phyloP scores from a whole-genome alignment of 2,329 filamentous ascomycete species.

The Sordariomycetes sp. region DNA sequence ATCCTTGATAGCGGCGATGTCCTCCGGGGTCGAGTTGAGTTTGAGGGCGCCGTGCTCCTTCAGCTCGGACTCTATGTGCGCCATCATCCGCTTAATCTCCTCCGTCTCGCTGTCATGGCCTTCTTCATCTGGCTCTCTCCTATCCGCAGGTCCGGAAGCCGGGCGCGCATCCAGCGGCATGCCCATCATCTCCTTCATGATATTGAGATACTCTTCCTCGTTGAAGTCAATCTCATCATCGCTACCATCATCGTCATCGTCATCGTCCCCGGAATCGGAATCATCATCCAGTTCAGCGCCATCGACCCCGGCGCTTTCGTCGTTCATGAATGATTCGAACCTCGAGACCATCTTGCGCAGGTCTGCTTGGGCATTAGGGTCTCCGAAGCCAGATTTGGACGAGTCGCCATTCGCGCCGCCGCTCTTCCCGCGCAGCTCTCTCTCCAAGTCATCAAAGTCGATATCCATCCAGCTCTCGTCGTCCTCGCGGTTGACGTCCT shows the following conservation, averaged over 20 bases:
- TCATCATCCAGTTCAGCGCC: constrained; percentile 62
- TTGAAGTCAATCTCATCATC: constrained; percentile 64
- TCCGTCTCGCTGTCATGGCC: constrained; percentile 36
- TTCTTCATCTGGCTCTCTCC: constrained; percentile 12
- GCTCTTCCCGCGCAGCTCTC: constrained; percentile 49
- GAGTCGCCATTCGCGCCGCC: constrained; percentile 20
- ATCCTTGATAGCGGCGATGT: constrained; percentile 12
- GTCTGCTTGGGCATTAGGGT: constrained; percentile 56
- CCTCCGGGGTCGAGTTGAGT: constrained; percentile 26
- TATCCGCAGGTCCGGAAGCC: not conserved
- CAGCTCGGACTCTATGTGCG: constrained; percentile 61
- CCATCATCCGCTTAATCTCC: constrained; percentile 51
- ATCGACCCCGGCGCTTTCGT: constrained; percentile 68
- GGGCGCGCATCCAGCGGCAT: constrained; percentile 22
- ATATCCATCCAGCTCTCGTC: constrained; percentile 89
- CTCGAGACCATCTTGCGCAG: constrained; percentile 82
- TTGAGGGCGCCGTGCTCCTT: constrained; percentile 54
- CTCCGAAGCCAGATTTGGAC: constrained; percentile 39
- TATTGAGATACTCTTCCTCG: constrained; percentile 68
- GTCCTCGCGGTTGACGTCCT: constrained; percentile 48
- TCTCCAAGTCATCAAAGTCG: constrained; percentile 77
- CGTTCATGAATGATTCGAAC: constrained; percentile 86
- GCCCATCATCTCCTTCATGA: constrained; percentile 92
- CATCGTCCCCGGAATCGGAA: constrained; percentile 36
- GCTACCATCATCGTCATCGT: constrained; percentile 28